Evolutionary conservation across 208 protist genomes (phyloP).

Genomic region (Crithidia mellificae): DNA sequence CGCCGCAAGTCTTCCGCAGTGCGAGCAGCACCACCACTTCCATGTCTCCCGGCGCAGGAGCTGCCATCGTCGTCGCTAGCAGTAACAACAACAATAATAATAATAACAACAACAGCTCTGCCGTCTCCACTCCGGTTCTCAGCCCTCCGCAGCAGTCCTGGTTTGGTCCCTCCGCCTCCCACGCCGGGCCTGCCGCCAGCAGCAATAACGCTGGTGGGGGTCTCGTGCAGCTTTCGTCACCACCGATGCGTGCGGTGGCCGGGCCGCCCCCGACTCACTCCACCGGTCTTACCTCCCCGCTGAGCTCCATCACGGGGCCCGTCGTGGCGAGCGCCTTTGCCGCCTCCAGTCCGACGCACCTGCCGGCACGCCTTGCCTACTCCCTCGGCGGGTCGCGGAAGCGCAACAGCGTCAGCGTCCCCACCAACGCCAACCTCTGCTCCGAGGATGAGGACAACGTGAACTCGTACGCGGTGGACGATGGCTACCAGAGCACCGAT

Average conservation of each 20-base stretch:
- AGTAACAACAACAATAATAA: too few species aligned
- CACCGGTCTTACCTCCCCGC: not conserved
- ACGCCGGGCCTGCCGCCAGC: not conserved
- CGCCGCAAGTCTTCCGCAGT: slow-evolving; percentile 15
- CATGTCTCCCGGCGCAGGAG: not conserved
- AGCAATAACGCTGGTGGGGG: not conserved
- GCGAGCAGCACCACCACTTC: slow-evolving; percentile 1
- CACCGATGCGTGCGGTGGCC: not conserved
- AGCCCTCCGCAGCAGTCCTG: slow-evolving; percentile 14
- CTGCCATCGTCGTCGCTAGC: not conserved
- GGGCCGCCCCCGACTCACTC: not conserved
- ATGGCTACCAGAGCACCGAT: slow-evolving; percentile 4
- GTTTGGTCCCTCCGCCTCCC: not conserved
- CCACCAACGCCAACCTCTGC: slow-evolving; percentile 1
- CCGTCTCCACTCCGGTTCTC: slow-evolving; percentile 1
- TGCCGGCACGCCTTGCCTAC: not conserved
- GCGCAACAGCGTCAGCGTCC: slow-evolving; percentile 31
- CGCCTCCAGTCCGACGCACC: slow-evolving; percentile 7
- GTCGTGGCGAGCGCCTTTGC: not conserved
- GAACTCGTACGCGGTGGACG: slow-evolving; percentile 8
- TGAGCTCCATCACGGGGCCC: not conserved
- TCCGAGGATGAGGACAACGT: slow-evolving; percentile 16
- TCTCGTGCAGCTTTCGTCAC: not conserved
- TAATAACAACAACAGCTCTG: too few species aligned
- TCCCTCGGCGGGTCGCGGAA: slow-evolving; percentile 23